Percentiles rank a stretch among this genome's conserved stretches.
Evolutionary conservation across 2,329 filamentous ascomycete genomes (phyloP).

Genomic region (Aspergillus uvarum): DNA sequence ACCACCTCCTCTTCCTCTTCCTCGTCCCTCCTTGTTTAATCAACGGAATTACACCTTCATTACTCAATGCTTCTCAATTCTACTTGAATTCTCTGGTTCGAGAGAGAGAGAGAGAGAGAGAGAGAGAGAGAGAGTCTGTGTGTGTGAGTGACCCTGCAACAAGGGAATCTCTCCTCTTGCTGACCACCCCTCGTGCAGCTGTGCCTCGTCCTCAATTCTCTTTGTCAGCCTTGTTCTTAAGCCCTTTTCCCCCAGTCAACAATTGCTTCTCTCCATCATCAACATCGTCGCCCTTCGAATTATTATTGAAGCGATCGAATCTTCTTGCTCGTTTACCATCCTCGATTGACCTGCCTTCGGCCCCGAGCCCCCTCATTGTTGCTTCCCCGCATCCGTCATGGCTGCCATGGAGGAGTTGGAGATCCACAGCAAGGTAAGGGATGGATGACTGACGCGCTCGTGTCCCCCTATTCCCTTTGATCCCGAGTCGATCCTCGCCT

Average conservation of each 20-base stretch:
- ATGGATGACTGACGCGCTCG: conserved; percentile 4
- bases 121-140: background rate
- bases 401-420: conserved; percentile 95
- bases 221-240: background rate
- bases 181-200: background rate
- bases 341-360: background rate
- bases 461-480: background rate
- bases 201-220: background rate
- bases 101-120: background rate
- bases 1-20: background rate
- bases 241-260: background rate
- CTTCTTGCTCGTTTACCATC: background rate
- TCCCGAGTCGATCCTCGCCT: background rate
- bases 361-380: background rate
- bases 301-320: background rate
- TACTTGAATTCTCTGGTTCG: background rate
- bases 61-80: background rate
- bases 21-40: background rate
- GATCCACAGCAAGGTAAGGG: conserved; percentile 88
- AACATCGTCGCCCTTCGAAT: no score
- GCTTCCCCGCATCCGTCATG: conserved; percentile 53
- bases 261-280: no score
- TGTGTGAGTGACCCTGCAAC: background rate
- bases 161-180: background rate
- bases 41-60: background rate